phyloP scores from a whole-genome alignment of 2,329 filamentous ascomycete genomes.

The Trichoderma oligosporum region DNA sequence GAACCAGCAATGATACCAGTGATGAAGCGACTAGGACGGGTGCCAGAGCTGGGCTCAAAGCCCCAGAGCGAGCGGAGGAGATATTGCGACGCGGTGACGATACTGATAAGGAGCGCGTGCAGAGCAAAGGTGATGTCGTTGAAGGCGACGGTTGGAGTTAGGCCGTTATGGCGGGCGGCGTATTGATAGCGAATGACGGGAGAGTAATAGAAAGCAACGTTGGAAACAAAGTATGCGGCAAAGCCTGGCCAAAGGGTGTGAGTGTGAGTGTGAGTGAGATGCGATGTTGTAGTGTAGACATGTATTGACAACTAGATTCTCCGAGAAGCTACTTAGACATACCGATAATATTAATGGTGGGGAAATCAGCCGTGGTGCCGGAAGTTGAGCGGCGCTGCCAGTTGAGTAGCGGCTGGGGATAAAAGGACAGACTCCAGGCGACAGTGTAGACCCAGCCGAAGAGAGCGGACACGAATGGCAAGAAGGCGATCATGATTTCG shows the following conservation, averaged over 20 bases:
- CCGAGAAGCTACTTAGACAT: slow-evolving; percentile 20
- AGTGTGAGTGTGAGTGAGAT: too few species aligned
- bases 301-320: not conserved
- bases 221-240: slow-evolving; percentile 71
- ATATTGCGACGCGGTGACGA: slow-evolving; percentile 72
- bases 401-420: slow-evolving; percentile 85
- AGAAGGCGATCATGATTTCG: slow-evolving; percentile 37
- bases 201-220: slow-evolving; percentile 72
- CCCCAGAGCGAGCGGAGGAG: slow-evolving; percentile 71
- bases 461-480: slow-evolving; percentile 50
- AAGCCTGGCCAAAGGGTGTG: slow-evolving; percentile 52
- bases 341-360: slow-evolving; percentile 66
- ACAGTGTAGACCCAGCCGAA: slow-evolving; percentile 74
- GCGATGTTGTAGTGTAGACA: too few species aligned
- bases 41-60: slow-evolving; percentile 59
- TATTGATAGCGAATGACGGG: slow-evolving; percentile 76
- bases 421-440: slow-evolving; percentile 86
- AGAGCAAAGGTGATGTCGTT: slow-evolving; percentile 88
- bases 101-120: slow-evolving; percentile 71
- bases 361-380: slow-evolving; percentile 86
- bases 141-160: slow-evolving; percentile 77
- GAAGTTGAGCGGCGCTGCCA: slow-evolving; percentile 69
- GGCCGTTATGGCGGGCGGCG: slow-evolving; percentile 69
- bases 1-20: slow-evolving; percentile 68
- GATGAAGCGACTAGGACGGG: slow-evolving; percentile 57